A percentile compares a stretch with the other conserved stretches of the same genome.
Conservation (phyloP, 108 stramenopile genomes). For the Parietichytrium sp. region DNA sequence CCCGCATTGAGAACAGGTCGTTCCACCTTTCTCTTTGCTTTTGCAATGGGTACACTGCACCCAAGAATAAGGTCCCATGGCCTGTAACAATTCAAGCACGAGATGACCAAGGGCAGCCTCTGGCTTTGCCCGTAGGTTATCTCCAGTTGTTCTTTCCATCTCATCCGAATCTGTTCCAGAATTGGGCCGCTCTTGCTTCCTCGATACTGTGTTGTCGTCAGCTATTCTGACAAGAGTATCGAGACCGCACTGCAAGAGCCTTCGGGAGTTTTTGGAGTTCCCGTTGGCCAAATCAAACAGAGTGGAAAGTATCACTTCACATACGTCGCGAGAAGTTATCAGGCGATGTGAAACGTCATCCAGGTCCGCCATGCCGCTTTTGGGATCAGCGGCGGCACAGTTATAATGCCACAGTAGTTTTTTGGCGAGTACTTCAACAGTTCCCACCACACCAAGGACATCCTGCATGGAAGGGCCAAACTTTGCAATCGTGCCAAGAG, state of each 20-base stretch:
- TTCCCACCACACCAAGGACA: no score
- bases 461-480: no score
- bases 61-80: constrained; percentile 31
- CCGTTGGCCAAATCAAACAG: background rate
- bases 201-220: background rate
- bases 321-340: background rate
- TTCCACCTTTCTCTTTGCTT: constrained; percentile 16
- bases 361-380: no score
- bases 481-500: background rate
- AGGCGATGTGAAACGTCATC: no score
- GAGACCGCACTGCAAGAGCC: background rate
- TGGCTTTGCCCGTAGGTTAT: no score
- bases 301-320: background rate
- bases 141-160: no score
- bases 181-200: no score
- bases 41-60: background rate
- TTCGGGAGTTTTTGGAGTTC: background rate
- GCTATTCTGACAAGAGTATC: constrained; percentile 15
- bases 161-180: no score
- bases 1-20: background rate
- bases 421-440: no score
- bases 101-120: background rate
- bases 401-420: no score
- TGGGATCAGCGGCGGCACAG: no score
- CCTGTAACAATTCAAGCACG: background rate